phyloP scores from a whole-genome alignment of 257 asterid species.

The Fraxinus quadrangulata region DNA sequence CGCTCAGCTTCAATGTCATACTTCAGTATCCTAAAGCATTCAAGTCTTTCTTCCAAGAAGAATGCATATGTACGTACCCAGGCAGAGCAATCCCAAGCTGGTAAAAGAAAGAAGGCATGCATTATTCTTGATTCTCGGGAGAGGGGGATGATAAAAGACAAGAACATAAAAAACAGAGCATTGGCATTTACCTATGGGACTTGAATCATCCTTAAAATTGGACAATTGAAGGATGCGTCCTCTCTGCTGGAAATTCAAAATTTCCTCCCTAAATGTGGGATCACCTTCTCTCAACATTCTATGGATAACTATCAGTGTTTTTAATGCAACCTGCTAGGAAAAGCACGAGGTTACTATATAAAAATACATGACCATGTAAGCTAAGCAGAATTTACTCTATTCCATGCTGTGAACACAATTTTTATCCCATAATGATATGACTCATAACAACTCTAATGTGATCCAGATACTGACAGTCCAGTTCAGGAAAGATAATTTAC shows the following conservation, averaged over 20 bases:
- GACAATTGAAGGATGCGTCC: constrained; percentile 86
- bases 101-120: constrained; percentile 20
- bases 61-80: constrained; percentile 92
- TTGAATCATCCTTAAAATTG: constrained; percentile 92
- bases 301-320: constrained; percentile 80
- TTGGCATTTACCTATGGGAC: constrained; percentile 64
- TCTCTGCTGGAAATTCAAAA: constrained; percentile 76
- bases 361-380: neutral
- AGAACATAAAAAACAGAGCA: neutral
- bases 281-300: constrained; percentile 91
- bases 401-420: neutral
- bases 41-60: constrained; percentile 90
- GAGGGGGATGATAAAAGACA: neutral
- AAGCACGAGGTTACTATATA: constrained; percentile 14
- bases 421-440: neutral
- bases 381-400: neutral
- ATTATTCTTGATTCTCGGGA: constrained; percentile 10
- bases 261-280: constrained; percentile 85
- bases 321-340: constrained; percentile 72
- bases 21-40: constrained; percentile 77
- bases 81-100: constrained; percentile 98
- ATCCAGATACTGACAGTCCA: neutral
- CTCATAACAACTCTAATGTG: neutral
- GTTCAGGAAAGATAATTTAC: neutral
- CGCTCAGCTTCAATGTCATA: constrained; percentile 97